These are phyloP conservation scores for Mycena belliarum DNA, from an alignment of 768 basidiomycete species.

Conservation along the genomic window DNA sequence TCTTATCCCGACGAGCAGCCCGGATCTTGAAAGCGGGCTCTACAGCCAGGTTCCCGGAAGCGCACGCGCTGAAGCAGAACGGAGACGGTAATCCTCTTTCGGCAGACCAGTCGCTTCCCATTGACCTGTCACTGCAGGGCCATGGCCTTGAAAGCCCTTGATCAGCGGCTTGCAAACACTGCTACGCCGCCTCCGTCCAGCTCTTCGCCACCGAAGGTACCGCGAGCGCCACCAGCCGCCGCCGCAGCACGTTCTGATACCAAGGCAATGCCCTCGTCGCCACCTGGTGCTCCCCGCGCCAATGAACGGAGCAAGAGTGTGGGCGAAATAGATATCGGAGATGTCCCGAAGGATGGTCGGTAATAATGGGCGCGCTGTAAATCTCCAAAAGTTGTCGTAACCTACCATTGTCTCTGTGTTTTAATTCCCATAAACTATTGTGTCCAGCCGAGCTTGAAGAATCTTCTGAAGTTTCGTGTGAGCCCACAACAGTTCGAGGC, in stretches of 20 bases:
- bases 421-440: conserved; percentile 1
- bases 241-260: conserved; percentile 36
- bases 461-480: too few relatives aligned
- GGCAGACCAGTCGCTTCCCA: neutral
- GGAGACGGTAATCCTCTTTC: conserved; percentile 65
- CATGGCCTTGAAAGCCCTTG: conserved; percentile 94
- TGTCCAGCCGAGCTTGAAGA: neutral
- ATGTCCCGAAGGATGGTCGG: conserved; percentile 34
- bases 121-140: conserved; percentile 54
- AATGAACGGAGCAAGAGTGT: conserved; percentile 38
- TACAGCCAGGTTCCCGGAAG: conserved; percentile 82
- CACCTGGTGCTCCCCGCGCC: conserved; percentile 24
- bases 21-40: conserved; percentile 71
- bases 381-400: conserved; percentile 15
- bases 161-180: conserved; percentile 82
- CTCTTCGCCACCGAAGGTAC: conserved; percentile 31
- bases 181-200: conserved; percentile 42
- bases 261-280: conserved; percentile 27
- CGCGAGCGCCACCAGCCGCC: conserved; percentile 35
- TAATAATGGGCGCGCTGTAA: conserved; percentile 21
- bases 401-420: conserved; percentile 8
- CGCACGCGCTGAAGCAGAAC: conserved; percentile 93
- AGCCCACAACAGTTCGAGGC: too few relatives aligned
- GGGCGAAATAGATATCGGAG: conserved; percentile 37
- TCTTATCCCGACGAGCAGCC: conserved; percentile 64